These are phyloP conservation scores for Capillidium heterosporum DNA, from an alignment of 371 early-diverging fungal genomes.

Conservation along the genomic window DNA sequence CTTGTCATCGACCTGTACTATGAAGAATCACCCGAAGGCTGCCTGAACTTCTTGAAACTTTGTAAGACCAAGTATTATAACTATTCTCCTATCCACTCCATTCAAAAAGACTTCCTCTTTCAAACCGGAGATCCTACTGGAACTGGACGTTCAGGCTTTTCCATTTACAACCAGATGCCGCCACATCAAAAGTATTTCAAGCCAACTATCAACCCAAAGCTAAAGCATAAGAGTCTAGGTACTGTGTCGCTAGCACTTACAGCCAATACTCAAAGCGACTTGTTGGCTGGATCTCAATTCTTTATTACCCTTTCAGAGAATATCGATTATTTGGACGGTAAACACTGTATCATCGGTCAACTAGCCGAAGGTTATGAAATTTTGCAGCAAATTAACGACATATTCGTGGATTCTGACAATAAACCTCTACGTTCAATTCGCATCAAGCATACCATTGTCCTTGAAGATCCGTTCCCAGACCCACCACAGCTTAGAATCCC, in stretches of 20 bases:
- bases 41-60: constrained; percentile 79
- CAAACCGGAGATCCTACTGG: constrained; percentile 80
- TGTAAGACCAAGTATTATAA: constrained; percentile 92
- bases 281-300: constrained; percentile 79
- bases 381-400: constrained; percentile 59
- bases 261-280: constrained; percentile 13
- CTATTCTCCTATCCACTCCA: constrained; percentile 64
- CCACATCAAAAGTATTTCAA: constrained; percentile 40
- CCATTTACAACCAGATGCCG: constrained; percentile 38
- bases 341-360: constrained; percentile 91
- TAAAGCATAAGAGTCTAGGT: constrained; percentile 70
- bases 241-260: constrained; percentile 75
- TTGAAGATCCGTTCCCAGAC: constrained; percentile 89
- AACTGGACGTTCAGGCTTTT: constrained; percentile 63
- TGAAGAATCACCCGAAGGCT: constrained; percentile 51
- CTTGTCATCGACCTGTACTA: constrained; percentile 82
- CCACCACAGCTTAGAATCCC: constrained; percentile 53
- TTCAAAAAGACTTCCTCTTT: constrained; percentile 76
- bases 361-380: constrained; percentile 89
- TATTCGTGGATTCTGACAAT: constrained; percentile 47
- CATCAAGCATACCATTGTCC: constrained; percentile 79
- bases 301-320: constrained; percentile 82
- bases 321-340: constrained; percentile 86
- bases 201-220: constrained; percentile 64
- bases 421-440: constrained; percentile 77